Conservation (phyloP, 345 rosid species). For the Bruguiera gymnorhiza region DNA sequence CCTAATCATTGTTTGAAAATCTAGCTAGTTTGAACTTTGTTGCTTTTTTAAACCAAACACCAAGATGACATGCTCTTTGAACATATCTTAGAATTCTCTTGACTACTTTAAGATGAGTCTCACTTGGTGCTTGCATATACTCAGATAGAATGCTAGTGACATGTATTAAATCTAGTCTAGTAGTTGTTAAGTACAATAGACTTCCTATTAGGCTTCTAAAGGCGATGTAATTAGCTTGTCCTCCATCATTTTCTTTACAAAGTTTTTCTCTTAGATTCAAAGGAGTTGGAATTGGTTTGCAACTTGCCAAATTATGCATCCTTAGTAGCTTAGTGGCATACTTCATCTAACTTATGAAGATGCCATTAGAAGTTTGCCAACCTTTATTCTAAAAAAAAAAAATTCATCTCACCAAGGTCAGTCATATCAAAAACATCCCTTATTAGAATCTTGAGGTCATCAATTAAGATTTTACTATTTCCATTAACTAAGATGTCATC, state of each 20-base stretch:
- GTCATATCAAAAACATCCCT: neutral
- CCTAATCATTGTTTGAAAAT: neutral
- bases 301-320: neutral
- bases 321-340: neutral
- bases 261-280: neutral
- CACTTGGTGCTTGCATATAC: neutral
- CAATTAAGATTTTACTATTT: neutral
- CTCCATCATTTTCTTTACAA: neutral
- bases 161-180: neutral
- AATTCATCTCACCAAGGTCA: neutral
- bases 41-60: neutral
- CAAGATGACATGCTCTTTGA: neutral
- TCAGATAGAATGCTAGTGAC: fast-evolving
- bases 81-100: neutral
- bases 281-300: neutral
- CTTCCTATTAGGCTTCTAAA: neutral
- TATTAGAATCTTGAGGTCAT: neutral
- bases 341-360: neutral
- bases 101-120: neutral
- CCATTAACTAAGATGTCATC: neutral
- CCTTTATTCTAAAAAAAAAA: neutral
- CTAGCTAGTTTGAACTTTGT: neutral
- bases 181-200: neutral
- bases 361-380: neutral
- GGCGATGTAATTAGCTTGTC: neutral